These are phyloP conservation scores for Magnaporthiopsis poae DNA, from an alignment of 2,329 filamentous ascomycete genomes.

Conservation along the genomic window DNA sequence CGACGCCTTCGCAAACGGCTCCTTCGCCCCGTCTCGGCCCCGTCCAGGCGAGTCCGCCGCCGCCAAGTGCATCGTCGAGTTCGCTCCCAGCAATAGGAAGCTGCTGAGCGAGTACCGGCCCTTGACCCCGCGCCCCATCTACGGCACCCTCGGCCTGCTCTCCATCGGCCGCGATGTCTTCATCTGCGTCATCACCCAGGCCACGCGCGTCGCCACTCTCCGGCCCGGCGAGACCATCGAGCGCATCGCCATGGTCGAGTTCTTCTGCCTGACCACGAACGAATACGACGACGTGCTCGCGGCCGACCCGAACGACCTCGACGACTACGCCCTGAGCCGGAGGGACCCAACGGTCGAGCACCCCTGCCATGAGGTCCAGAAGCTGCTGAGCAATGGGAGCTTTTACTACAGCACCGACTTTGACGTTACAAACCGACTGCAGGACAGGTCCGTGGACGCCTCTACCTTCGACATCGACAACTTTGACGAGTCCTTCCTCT, in stretches of 20 bases:
- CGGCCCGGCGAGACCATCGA: conserved; percentile 82
- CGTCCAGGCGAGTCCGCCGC: conserved; percentile 33
- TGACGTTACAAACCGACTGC: conserved; percentile 83
- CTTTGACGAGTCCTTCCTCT: conserved; percentile 83
- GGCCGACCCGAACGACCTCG: conserved; percentile 41
- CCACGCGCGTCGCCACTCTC: conserved; percentile 68
- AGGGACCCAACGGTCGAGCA: conserved; percentile 69
- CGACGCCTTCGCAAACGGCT: conserved; percentile 45
- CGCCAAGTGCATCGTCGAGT: conserved; percentile 79
- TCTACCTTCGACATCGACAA: conserved; percentile 82
- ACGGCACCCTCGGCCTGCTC: conserved; percentile 81
- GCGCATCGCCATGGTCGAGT: conserved; percentile 76
- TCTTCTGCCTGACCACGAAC: conserved; percentile 80
- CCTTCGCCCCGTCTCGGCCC: conserved; percentile 42
- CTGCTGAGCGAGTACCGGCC: conserved; percentile 69
- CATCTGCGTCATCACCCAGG: conserved; percentile 75
- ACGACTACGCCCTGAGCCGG: conserved; percentile 50
- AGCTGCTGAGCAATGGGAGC: conserved; percentile 81
- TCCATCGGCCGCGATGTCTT: conserved; percentile 78
- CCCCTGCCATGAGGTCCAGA: conserved; percentile 82
- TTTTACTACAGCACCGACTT: conserved; percentile 99
- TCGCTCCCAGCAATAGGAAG: conserved; percentile 52
- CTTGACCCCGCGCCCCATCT: conserved; percentile 62
- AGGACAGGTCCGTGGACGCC: conserved; percentile 75
- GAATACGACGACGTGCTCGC: conserved; percentile 72